These are phyloP conservation scores for Pyrus pyrifolia DNA, from an alignment of 306 rosid species.

Conservation along the genomic window DNA sequence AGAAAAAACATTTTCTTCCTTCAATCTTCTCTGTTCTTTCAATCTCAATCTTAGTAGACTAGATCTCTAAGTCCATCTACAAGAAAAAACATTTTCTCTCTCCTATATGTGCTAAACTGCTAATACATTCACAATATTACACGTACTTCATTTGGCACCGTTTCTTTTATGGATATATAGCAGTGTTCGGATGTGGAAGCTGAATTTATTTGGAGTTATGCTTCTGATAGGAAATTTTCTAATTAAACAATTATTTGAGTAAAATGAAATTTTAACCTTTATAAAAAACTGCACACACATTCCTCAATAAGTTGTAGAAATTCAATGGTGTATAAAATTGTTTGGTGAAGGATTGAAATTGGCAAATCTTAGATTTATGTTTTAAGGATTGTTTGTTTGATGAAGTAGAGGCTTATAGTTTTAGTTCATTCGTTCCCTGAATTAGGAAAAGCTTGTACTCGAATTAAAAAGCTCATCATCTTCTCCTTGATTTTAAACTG, in stretches of 20 bases:
- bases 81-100: too few species aligned
- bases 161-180: not conserved
- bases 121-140: not conserved
- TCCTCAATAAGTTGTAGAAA: not conserved
- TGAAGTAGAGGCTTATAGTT: not conserved
- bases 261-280: not conserved
- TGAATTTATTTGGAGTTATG: not conserved
- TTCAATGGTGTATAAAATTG: not conserved
- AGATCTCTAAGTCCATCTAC: too few species aligned
- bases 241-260: not conserved
- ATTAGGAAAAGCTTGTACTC: too few species aligned
- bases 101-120: not conserved
- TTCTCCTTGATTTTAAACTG: too few species aligned
- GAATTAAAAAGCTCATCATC: too few species aligned
- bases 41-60: too few species aligned
- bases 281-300: not conserved
- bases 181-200: not conserved
- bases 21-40: too few species aligned
- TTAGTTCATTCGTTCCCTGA: too few species aligned
- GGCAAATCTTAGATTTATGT: too few species aligned
- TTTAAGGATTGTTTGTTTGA: too few species aligned
- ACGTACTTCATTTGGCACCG: not conserved
- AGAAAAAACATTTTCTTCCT: too few species aligned
- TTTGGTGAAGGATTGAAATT: not conserved
- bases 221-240: not conserved